Conservation (phyloP, 306 rosid genomes). For the Gleditsia sinensis region DNA sequence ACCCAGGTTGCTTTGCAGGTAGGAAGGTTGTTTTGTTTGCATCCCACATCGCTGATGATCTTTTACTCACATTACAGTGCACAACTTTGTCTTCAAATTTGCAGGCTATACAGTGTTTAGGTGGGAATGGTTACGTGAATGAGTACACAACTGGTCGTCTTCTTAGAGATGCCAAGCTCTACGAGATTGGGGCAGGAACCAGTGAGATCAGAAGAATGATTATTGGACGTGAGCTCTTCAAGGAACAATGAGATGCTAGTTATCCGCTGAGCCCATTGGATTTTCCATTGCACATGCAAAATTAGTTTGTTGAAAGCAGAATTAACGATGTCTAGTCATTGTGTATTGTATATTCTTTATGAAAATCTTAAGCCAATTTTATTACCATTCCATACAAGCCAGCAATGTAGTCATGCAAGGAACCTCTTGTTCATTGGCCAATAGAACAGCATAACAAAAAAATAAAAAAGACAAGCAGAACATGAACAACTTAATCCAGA, state of each 20-base stretch:
- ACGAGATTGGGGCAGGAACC: conserved; percentile 91
- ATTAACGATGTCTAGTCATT: not conserved
- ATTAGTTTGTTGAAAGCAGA: conserved; percentile 32
- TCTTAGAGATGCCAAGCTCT: conserved; percentile 85
- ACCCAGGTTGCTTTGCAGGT: conserved; percentile 96
- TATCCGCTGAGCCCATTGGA: too few species aligned
- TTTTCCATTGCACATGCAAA: not conserved
- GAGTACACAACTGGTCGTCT: conserved; percentile 88
- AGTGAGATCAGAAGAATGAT: conserved; percentile 94
- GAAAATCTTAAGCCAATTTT: conserved; percentile 10
- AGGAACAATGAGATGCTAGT: conserved; percentile 61
- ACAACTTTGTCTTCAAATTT: conserved; percentile 26
- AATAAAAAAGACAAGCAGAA: too few species aligned
- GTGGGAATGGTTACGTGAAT: conserved; percentile 95
- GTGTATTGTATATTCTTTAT: not conserved
- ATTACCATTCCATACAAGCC: not conserved
- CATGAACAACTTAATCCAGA: too few species aligned
- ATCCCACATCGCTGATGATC: not conserved
- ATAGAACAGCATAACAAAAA: too few species aligned
- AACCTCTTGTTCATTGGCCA: too few species aligned
- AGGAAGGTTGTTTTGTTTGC: conserved; percentile 21
- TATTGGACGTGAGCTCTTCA: conserved; percentile 86
- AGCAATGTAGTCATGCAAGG: not conserved
- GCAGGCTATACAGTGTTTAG: conserved; percentile 91
- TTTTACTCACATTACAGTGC: not conserved